These are phyloP conservation scores for Cryptosporidium sp. DNA, from an alignment of 169 alveolate species.

Conservation along the genomic window DNA sequence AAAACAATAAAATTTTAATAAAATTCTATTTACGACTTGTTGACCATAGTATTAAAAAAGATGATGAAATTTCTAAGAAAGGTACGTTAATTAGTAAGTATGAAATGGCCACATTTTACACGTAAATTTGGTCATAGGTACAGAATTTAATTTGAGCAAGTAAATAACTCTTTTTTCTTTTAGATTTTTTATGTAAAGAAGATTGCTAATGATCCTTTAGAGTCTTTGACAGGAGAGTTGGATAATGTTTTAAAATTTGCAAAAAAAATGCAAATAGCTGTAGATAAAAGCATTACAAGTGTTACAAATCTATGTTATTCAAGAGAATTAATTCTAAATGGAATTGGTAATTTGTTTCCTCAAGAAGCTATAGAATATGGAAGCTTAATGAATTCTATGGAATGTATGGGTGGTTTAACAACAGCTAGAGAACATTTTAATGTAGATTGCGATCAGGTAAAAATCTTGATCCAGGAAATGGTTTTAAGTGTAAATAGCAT, in stretches of 20 bases:
- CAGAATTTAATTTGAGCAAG: not conserved
- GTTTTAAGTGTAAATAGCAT: constrained; percentile 60
- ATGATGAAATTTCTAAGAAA: constrained; percentile 45
- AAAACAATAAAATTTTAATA: not conserved
- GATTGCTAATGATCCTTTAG: constrained; percentile 65
- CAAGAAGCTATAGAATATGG: constrained; percentile 71
- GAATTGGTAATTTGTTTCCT: constrained; percentile 42
- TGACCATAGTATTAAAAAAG: not conserved
- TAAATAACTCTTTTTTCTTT: not conserved
- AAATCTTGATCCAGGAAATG: constrained; percentile 55
- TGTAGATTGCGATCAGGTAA: constrained; percentile 68
- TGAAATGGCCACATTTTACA: not conserved
- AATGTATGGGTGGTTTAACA: constrained; percentile 54
- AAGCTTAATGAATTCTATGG: constrained; percentile 62
- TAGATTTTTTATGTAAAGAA: constrained; percentile 38
- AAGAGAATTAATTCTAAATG: constrained; percentile 31
- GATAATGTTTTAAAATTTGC: constrained; percentile 63
- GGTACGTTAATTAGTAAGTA: constrained; percentile 13
- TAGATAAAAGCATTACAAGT: constrained; percentile 44
- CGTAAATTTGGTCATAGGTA: not conserved
- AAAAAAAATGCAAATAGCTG: constrained; percentile 46
- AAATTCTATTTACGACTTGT: not conserved
- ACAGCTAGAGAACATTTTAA: constrained; percentile 64
- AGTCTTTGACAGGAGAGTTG: constrained; percentile 67
- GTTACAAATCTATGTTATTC: constrained; percentile 16